Conservation (phyloP, 1,139 yeast genomes). For the Pichia sp. region DNA sequence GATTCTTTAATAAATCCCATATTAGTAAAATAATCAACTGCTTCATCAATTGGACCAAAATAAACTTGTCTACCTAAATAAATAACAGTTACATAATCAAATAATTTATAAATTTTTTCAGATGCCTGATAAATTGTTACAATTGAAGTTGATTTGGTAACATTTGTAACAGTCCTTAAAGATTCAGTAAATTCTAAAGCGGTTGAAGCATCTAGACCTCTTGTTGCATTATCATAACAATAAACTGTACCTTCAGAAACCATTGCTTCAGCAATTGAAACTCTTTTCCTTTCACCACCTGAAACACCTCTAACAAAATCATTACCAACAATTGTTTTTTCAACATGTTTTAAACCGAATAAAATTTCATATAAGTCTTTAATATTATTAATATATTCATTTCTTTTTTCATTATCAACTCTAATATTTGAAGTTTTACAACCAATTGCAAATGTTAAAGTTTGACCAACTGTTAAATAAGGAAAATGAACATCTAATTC, state of each 20-base stretch:
- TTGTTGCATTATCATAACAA: constrained; percentile 71
- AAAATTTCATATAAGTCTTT: constrained; percentile 46
- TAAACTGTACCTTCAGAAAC: constrained; percentile 55
- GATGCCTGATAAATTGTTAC: constrained; percentile 82
- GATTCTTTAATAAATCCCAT: constrained; percentile 69
- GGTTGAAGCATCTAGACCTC: constrained; percentile 72
- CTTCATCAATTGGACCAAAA: constrained; percentile 59
- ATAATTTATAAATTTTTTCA: constrained; percentile 67
- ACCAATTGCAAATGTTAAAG: constrained; percentile 38
- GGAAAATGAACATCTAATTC: constrained; percentile 42
- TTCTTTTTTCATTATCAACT: no score
- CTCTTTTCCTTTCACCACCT: constrained; percentile 81
- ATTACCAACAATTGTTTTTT: constrained; percentile 63
- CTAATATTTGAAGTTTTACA: constrained; percentile 40
- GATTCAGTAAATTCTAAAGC: constrained; percentile 72
- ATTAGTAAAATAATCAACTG: constrained; percentile 51
- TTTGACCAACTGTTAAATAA: constrained; percentile 38
- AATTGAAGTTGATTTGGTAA: constrained; percentile 54
- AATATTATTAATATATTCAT: no score
- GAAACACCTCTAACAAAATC: constrained; percentile 72
- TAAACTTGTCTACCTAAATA: constrained; percentile 76
- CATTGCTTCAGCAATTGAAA: constrained; percentile 64
- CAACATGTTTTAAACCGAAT: constrained; percentile 46
- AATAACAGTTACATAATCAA: constrained; percentile 69
- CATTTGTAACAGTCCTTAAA: constrained; percentile 54